phyloP scores from a whole-genome alignment of 1,139 yeast species.

The Lodderomyces pseudojiufengensis region DNA sequence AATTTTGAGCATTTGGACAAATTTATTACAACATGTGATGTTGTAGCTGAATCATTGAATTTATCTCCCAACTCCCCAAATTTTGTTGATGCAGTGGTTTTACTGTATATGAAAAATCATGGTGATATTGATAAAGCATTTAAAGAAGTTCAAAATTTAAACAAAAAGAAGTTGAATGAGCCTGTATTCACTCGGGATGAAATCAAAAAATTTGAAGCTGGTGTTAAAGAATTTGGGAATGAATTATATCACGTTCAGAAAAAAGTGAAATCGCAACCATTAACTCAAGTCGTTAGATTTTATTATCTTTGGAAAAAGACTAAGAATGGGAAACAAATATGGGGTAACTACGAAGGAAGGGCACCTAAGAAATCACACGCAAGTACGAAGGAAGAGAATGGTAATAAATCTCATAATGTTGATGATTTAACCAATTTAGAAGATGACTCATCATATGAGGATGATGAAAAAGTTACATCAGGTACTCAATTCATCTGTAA shows the following conservation, averaged over 20 bases:
- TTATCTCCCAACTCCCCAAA: conserved; percentile 61
- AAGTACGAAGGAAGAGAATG: conserved; percentile 29
- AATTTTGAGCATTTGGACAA: conserved; percentile 41
- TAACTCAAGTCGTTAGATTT: conserved; percentile 76
- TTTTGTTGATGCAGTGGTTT: conserved; percentile 69
- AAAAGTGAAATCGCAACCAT: conserved; percentile 64
- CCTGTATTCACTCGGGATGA: conserved; percentile 72
- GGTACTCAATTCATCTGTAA: conserved; percentile 53
- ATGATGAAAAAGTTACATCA: conserved; percentile 39
- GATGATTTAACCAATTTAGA: conserved; percentile 55
- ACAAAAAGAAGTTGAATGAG: conserved; percentile 61
- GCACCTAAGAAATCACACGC: conserved; percentile 48
- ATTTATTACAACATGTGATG: conserved; percentile 53
- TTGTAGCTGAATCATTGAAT: conserved; percentile 51
- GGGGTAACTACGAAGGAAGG: conserved; percentile 83
- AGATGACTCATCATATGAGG: conserved; percentile 69
- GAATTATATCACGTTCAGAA: conserved; percentile 73
- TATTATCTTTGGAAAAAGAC: conserved; percentile 93
- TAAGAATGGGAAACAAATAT: conserved; percentile 62
- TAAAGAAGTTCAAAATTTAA: conserved; percentile 34
- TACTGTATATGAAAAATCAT: conserved; percentile 47
- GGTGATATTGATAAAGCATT: conserved; percentile 52
- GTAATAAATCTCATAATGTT: conserved; percentile 14
- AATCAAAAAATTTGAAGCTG: conserved; percentile 66
- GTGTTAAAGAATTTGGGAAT: conserved; percentile 70